A percentile compares a stretch with the other conserved stretches of the same genome.
Evolutionary conservation across 2,329 filamentous ascomycete species (phyloP).

Genomic region (Pestalotiopsis sp.): DNA sequence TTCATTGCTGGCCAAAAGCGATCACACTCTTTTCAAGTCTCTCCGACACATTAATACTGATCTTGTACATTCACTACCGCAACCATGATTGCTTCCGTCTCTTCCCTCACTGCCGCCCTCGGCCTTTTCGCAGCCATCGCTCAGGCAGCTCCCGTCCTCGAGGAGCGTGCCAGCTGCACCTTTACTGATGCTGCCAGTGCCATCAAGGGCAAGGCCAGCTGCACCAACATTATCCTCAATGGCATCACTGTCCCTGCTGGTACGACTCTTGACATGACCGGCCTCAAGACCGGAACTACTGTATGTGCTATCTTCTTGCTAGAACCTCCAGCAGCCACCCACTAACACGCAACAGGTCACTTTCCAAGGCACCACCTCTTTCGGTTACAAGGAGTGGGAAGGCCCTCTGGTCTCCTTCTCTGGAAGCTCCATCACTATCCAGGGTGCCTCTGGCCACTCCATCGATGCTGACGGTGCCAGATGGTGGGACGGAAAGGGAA

Average conservation of each 20-base stretch:
- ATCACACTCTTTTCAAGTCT: background rate
- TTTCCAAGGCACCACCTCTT: constrained; percentile 62
- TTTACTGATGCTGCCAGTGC: constrained; percentile 54
- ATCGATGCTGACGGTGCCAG: constrained; percentile 58
- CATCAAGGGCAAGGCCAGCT: constrained; percentile 50
- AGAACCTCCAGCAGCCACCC: no score
- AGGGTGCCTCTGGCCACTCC: constrained; percentile 50
- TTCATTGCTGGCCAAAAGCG: background rate
- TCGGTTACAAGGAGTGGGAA: constrained; percentile 67
- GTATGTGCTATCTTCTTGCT: constrained; percentile 27
- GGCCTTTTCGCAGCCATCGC: background rate
- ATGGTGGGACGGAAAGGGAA: constrained; percentile 66
- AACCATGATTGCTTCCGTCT: background rate
- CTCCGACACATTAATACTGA: background rate
- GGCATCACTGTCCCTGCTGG: constrained; percentile 60
- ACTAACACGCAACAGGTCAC: background rate
- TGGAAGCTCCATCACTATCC: constrained; percentile 57
- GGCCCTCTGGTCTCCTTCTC: constrained; percentile 66
- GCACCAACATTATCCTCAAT: constrained; percentile 55
- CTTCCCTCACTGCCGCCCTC: background rate
- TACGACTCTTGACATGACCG: constrained; percentile 59
- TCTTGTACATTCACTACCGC: background rate
- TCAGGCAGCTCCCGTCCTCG: constrained; percentile 1
- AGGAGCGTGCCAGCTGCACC: constrained; percentile 42
- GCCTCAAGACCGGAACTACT: constrained; percentile 51